Evolutionary conservation across 2,329 filamentous ascomycete genomes (phyloP).

Genomic region (Whalleya microplaca): DNA sequence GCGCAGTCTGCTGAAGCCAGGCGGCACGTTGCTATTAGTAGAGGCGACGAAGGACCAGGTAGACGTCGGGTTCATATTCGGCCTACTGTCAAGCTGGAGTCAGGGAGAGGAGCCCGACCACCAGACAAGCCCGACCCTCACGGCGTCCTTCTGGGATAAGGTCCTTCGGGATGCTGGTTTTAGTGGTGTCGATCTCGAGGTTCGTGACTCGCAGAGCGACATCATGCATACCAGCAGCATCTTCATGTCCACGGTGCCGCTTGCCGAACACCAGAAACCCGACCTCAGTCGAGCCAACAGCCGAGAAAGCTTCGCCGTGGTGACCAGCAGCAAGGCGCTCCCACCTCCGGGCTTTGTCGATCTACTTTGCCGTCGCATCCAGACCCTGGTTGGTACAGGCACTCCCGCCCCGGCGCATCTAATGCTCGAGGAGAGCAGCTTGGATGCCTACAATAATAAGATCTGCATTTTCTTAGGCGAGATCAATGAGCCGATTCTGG

Average conservation of each 20-base stretch:
- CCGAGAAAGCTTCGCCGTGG: no score
- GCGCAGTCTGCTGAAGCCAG: conserved; percentile 26
- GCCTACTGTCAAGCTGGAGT: conserved; percentile 23
- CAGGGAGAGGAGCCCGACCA: conserved; percentile 11
- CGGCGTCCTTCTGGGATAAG: conserved; percentile 8
- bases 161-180: conserved; percentile 8
- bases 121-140: conserved; percentile 3
- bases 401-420: no score
- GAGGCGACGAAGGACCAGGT: conserved; percentile 19
- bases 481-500: neutral
- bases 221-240: conserved; percentile 5
- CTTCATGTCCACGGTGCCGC: conserved; percentile 9
- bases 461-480: conserved; percentile 6
- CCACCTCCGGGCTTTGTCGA: no score
- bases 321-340: no score
- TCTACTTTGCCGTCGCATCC: no score
- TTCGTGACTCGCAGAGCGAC: conserved; percentile 7
- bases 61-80: conserved; percentile 17
- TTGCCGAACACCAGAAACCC: no score
- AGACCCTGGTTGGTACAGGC: no score
- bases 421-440: neutral
- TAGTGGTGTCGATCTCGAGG: conserved; percentile 13
- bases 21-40: conserved; percentile 24
- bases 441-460: neutral
- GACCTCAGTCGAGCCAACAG: no score